A percentile compares a stretch with the other conserved stretches of the same genome.
Evolutionary conservation across 306 rosid genomes (phyloP).

Genomic region (Inga oerstediana): DNA sequence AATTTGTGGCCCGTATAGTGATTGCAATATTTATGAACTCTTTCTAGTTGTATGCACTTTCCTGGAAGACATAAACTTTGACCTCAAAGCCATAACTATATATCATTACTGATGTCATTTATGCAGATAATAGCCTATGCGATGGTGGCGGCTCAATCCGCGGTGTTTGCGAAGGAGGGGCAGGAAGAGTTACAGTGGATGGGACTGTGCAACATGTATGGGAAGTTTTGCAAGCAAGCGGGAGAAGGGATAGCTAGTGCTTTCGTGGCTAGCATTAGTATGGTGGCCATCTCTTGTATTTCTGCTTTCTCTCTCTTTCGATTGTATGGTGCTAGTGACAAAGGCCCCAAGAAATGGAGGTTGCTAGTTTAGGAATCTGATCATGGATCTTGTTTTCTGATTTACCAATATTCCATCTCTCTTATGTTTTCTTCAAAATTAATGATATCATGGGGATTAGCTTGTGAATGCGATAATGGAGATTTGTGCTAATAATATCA

Average conservation of each 20-base stretch:
- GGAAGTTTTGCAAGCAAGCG: conserved; percentile 84
- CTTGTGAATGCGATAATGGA: conserved; percentile 23
- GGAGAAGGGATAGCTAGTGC: conserved; percentile 82
- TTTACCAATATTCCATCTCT: background rate
- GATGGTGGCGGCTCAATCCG: conserved; percentile 69
- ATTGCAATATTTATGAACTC: too few relatives aligned
- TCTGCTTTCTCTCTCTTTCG: conserved; percentile 92
- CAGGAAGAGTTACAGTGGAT: conserved; percentile 88
- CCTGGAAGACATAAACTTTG: background rate
- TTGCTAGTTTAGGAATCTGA: conserved; percentile 41
- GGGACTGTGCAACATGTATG: conserved; percentile 71
- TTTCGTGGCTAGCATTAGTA: conserved; percentile 57
- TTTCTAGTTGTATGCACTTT: background rate
- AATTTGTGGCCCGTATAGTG: too few relatives aligned
- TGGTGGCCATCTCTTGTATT: conserved; percentile 66
- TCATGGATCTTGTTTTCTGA: background rate
- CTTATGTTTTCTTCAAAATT: background rate
- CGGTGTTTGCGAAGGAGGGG: conserved; percentile 73
- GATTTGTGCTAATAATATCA: background rate
- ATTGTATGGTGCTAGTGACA: conserved; percentile 59
- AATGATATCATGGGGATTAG: background rate
- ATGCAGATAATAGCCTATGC: conserved; percentile 77
- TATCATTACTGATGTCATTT: background rate
- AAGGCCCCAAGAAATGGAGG: conserved; percentile 35
- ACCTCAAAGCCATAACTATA: background rate